phyloP scores from a whole-genome alignment of 495 filamentous ascomycete species.

The Penicillium canescens region DNA sequence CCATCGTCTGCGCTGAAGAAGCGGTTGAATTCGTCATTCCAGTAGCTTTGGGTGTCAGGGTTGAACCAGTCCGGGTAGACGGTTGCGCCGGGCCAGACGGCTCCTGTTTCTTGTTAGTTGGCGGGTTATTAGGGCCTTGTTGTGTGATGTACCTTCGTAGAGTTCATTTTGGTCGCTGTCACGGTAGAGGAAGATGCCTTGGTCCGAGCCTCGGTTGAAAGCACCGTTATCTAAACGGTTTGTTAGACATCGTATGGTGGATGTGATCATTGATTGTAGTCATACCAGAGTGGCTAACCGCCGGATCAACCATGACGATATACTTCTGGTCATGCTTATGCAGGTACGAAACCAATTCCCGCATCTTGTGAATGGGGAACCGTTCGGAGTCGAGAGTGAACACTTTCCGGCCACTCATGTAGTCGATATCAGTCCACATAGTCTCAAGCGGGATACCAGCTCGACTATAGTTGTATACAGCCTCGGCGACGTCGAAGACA shows the following conservation, averaged over 20 bases:
- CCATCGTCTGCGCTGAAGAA: slow-evolving; percentile 70
- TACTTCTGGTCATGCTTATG: slow-evolving; percentile 77
- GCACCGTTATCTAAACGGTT: slow-evolving; percentile 55
- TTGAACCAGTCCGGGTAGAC: slow-evolving; percentile 88
- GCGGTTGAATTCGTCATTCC: slow-evolving; percentile 66
- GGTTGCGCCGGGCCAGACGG: slow-evolving; percentile 83
- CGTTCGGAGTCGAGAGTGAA: slow-evolving; percentile 76
- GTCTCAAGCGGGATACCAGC: slow-evolving; percentile 81
- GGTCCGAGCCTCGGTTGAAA: slow-evolving; percentile 61
- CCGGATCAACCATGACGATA: slow-evolving; percentile 86
- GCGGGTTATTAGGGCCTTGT: background rate
- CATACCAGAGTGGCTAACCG: slow-evolving; percentile 50
- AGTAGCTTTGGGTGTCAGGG: slow-evolving; percentile 63
- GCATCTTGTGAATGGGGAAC: slow-evolving; percentile 67
- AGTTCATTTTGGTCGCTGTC: slow-evolving; percentile 56
- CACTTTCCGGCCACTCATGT: slow-evolving; percentile 67
- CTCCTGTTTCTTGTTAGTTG: slow-evolving; percentile 35
- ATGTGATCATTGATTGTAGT: background rate
- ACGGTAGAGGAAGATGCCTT: slow-evolving; percentile 65
- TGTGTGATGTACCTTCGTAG: slow-evolving; percentile 55
- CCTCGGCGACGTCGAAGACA: slow-evolving; percentile 75
- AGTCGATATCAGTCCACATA: slow-evolving; percentile 88
- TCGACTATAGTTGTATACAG: slow-evolving; percentile 74
- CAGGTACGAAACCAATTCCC: slow-evolving; percentile 68
- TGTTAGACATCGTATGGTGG: background rate